Conservation (phyloP, 2,329 filamentous ascomycete genomes). For the Didymella segeticola region DNA sequence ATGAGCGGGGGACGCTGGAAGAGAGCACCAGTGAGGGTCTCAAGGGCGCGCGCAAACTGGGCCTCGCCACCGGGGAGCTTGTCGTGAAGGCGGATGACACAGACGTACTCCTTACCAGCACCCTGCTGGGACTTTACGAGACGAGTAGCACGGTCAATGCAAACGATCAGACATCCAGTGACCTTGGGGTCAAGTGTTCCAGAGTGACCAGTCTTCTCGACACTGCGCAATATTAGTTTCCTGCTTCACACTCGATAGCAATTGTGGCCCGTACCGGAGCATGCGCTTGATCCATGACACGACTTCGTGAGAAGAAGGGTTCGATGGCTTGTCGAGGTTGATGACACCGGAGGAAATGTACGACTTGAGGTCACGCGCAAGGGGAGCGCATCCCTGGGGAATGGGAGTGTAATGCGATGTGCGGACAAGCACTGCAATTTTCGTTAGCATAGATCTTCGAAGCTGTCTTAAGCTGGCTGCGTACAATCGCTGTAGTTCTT, state of each 20-base stretch:
- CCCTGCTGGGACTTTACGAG: slow-evolving; percentile 99
- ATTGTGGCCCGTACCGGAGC: slow-evolving; percentile 66
- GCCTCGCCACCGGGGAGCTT: slow-evolving; percentile 92
- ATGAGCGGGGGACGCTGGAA: slow-evolving; percentile 98
- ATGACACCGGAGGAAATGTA: slow-evolving; percentile 98
- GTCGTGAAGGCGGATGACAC: slow-evolving; percentile 93
- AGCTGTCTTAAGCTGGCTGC: slow-evolving; percentile 52
- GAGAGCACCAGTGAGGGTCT: slow-evolving; percentile 93
- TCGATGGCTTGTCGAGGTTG: slow-evolving; percentile 97
- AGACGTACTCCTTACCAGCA: slow-evolving; percentile 98
- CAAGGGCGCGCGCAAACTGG: slow-evolving; percentile 90
- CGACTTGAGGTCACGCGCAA: slow-evolving; percentile 94
- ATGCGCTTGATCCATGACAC: slow-evolving; percentile 99
- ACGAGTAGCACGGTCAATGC: slow-evolving; percentile 94
- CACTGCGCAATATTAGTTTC: slow-evolving; percentile 56
- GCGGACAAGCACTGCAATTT: slow-evolving; percentile 76
- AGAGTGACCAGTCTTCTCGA: slow-evolving; percentile 97
- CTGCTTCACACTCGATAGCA: not conserved
- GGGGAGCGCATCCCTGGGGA: slow-evolving; percentile 86
- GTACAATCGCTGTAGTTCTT: slow-evolving; percentile 94
- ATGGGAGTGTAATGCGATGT: slow-evolving; percentile 98
- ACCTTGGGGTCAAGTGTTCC: slow-evolving; percentile 98
- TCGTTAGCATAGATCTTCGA: slow-evolving; percentile 29
- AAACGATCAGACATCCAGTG: slow-evolving; percentile 92
- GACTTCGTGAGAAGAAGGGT: slow-evolving; percentile 97